Evolutionary conservation across 2,329 filamentous ascomycete species (phyloP).

Genomic region (Paecilomyces variotii): DNA sequence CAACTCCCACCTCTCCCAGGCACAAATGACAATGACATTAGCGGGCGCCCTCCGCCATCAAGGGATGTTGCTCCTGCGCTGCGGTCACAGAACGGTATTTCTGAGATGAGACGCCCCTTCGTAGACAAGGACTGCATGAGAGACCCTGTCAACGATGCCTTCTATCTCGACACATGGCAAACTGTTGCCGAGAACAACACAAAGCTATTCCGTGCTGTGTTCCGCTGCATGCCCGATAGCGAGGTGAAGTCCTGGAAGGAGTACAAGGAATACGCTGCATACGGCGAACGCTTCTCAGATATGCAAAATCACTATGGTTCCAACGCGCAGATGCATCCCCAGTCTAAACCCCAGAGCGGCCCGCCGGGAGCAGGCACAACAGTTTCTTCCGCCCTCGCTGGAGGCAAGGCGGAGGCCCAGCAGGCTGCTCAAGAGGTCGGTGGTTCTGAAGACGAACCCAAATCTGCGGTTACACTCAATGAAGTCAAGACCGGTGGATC

Average conservation of each 20-base stretch:
- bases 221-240: conserved; percentile 93
- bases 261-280: conserved; percentile 76
- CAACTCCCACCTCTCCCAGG: conserved; percentile 61
- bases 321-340: conserved; percentile 40
- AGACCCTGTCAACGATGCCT: conserved; percentile 73
- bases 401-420: conserved; percentile 17
- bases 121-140: conserved; percentile 90
- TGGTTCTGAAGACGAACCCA: conserved; percentile 20
- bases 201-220: conserved; percentile 84
- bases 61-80: conserved; percentile 20
- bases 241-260: conserved; percentile 90
- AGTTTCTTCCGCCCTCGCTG: conserved; percentile 11
- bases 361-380: conserved; percentile 27
- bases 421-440: conserved; percentile 21
- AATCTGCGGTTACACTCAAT: conserved; percentile 12
- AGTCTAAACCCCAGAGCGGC: conserved; percentile 29
- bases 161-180: conserved; percentile 84
- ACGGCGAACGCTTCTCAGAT: conserved; percentile 68
- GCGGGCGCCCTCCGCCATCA: conserved; percentile 56
- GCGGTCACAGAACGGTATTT: conserved; percentile 43
- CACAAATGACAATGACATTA: conserved; percentile 73
- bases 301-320: conserved; percentile 49
- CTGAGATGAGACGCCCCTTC: conserved; percentile 64
- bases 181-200: conserved; percentile 89
- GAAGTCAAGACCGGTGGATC: conserved; percentile 9